A percentile compares a stretch with the other conserved stretches of the same genome.
These are phyloP conservation scores for Alternaria panax DNA, from an alignment of 2,329 filamentous ascomycete genomes.

Conservation along the genomic window DNA sequence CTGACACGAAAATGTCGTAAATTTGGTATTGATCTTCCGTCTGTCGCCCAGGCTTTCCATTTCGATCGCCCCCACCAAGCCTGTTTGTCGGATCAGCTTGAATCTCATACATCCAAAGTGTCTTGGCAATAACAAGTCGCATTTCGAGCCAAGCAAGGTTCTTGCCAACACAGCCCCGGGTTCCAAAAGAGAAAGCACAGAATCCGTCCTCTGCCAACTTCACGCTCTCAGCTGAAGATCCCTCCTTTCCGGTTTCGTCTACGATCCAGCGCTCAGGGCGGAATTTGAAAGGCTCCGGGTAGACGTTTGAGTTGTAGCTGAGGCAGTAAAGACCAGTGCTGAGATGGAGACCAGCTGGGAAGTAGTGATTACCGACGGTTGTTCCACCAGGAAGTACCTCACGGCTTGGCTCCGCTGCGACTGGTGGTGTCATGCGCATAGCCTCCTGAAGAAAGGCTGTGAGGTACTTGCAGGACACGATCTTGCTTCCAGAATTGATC, in stretches of 20 bases:
- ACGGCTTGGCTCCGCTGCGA: conserved; percentile 28
- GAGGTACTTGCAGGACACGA: conserved; percentile 32
- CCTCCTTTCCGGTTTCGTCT: conserved; percentile 17
- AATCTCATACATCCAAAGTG: conserved; percentile 31
- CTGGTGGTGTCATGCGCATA: conserved; percentile 32
- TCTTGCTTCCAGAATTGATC: conserved; percentile 25
- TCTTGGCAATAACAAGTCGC: conserved; percentile 36
- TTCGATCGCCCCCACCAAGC: conserved; percentile 31
- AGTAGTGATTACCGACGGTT: conserved; percentile 26
- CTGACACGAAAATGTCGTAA: conserved; percentile 39
- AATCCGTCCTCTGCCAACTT: conserved; percentile 23
- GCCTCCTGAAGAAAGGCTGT: conserved; percentile 32
- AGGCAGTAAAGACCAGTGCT: conserved; percentile 26
- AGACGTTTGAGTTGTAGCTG: conserved; percentile 24
- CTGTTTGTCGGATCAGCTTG: conserved; percentile 25
- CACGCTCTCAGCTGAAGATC: conserved; percentile 23
- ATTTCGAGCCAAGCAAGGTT: conserved; percentile 41
- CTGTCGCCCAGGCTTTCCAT: conserved; percentile 26
- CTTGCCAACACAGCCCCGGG: conserved; percentile 43
- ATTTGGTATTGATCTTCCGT: conserved; percentile 35
- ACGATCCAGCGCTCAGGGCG: conserved; percentile 39
- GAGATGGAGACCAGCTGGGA: conserved; percentile 25
- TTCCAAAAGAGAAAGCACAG: conserved; percentile 37
- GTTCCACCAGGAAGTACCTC: conserved; percentile 31
- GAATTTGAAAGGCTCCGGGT: conserved; percentile 32